Base-by-base conservation (phyloP, 2,329 filamentous ascomycete genomes). In the Apiospora koreana region DNA sequence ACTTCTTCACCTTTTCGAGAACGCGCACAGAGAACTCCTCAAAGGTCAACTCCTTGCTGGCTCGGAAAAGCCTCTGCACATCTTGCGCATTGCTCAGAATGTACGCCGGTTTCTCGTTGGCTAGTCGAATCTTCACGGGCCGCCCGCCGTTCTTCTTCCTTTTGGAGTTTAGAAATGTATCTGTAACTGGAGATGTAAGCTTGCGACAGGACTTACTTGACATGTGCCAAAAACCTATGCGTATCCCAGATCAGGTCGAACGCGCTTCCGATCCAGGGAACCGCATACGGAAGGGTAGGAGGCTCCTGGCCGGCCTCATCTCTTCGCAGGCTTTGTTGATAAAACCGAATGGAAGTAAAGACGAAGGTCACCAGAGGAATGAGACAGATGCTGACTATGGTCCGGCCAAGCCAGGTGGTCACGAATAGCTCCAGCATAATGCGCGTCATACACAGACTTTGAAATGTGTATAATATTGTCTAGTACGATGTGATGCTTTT, bases 1-100 rank as follows among this genome's bases (percentile, higher is more conserved):
- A 64, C 14, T 64, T 64, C 58, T 64, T 64, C 2, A 64, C 58
- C 28, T 64, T 64, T 5, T 64, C 58, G 2, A 64, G 58, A 23
- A 64, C 58, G 8, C 58, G 58, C 25, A 64, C 58, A 6, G 58
- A 64, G 38, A 64, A 64, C 58, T 38, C 16, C 12, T 64, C 58
- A 35, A 64, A 64, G 21, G 58, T 64, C 58, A 64, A 25, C 38
- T 64, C 58, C 12, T 64, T 64, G 14, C 58, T 35, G 58, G 58
- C 58, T 3, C 58, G 8, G 28, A 64, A 38, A 2, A 64, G 58
- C n/a, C 38, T 38, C 28, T 64, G 58, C 58, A 64, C 58, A 16
- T 64, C 58, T n/a, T 64, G 58, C 7, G 58, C 25, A 14, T 38
- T 64, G 58, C 58, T 64, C 28, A 38, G 58, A 10, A 64, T 64